These are phyloP conservation scores for Penicillium sp. DNA, from an alignment of 2,329 filamentous ascomycete species.

Conservation along the genomic window DNA sequence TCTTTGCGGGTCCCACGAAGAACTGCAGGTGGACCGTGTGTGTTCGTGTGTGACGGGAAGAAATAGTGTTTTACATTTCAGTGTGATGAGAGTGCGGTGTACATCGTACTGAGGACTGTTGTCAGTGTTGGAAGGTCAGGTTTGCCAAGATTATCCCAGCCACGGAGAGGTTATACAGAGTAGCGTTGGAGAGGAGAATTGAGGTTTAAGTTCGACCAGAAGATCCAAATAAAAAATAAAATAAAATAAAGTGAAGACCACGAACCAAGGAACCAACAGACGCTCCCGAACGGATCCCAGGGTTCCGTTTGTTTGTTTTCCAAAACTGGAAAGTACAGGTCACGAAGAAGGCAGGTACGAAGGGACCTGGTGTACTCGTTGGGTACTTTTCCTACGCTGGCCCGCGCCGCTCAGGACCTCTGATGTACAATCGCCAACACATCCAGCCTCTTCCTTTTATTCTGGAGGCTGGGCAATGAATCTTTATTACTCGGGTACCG, in stretches of 20 bases:
- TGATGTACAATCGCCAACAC: slow-evolving; percentile 6
- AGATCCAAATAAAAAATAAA: neutral
- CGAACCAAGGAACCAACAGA: slow-evolving; percentile 10
- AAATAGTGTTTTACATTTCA: neutral
- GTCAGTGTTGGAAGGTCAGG: neutral
- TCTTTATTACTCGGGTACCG: slow-evolving; percentile 1
- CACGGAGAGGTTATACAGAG: slow-evolving; percentile 1
- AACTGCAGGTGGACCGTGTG: slow-evolving; percentile 16
- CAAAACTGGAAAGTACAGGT: neutral
- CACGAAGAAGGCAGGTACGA: neutral
- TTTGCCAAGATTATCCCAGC: neutral
- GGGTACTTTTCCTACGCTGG: slow-evolving; percentile 1
- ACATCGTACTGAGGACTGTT: neutral
- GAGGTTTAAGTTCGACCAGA: neutral
- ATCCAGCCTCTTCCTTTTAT: slow-evolving; percentile 6
- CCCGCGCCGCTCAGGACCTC: slow-evolving; percentile 2
- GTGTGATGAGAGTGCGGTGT: neutral
- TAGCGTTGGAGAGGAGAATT: neutral
- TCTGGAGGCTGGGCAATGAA: slow-evolving; percentile 1
- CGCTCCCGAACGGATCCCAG: slow-evolving; percentile 4
- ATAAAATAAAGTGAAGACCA: neutral
- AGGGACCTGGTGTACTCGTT: neutral
- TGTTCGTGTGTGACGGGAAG: slow-evolving; percentile 15
- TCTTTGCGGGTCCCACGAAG: slow-evolving; percentile 9
- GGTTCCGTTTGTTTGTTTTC: slow-evolving; percentile 1